Conservation (phyloP, 2,329 filamentous ascomycete species). For the Colletotrichum orbiculare region DNA sequence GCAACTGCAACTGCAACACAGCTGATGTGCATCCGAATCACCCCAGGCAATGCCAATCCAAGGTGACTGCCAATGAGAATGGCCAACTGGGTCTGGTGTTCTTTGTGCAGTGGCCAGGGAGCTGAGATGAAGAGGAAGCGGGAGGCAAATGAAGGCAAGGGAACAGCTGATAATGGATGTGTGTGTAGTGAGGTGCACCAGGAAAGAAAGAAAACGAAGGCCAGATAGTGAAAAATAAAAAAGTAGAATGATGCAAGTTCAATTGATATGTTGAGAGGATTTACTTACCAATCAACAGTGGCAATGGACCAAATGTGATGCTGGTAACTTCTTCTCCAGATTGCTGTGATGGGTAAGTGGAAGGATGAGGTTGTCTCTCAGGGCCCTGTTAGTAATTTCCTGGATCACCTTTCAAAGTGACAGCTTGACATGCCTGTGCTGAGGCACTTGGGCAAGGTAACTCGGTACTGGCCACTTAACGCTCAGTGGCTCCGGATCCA, state of each 20-base stretch:
- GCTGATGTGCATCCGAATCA: constrained; percentile 30
- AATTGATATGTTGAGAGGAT: not conserved
- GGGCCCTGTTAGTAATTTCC: constrained; percentile 32
- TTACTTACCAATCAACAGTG: constrained; percentile 1
- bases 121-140: constrained; percentile 24
- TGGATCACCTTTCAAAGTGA: constrained; percentile 29
- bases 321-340: constrained; percentile 3
- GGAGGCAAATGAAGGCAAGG: constrained; percentile 5
- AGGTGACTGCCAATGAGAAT: constrained; percentile 8
- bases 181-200: not conserved
- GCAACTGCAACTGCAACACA: constrained; percentile 14
- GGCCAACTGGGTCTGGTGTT: constrained; percentile 22
- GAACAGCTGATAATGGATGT: not conserved
- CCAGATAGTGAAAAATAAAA: not conserved
- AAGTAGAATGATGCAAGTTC: not conserved
- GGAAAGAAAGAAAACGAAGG: not conserved
- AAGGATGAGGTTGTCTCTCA: constrained; percentile 32
- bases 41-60: not conserved
- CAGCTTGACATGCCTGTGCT: constrained; percentile 23
- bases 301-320: not conserved
- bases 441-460: too few species aligned
- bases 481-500: not conserved
- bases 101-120: constrained; percentile 23
- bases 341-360: constrained; percentile 14
- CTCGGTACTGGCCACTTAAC: too few species aligned